Evolutionary conservation across 805 yeast genomes (phyloP), one percentile per base, ranked within the genome.

Genomic region (Jamesozyma jinghongensis): DNA sequence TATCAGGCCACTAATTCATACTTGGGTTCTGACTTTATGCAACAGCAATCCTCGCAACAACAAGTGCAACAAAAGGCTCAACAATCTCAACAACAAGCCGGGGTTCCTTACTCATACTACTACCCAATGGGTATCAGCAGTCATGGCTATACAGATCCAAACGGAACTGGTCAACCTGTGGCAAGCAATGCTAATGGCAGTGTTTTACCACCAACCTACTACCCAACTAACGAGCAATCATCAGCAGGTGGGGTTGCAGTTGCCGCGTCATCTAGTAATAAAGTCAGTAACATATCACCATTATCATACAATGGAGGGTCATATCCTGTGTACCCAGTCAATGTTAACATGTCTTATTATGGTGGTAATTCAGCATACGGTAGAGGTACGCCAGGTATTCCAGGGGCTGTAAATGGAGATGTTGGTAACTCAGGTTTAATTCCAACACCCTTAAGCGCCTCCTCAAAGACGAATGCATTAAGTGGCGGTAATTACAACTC

Each of bases 11-110:
- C 36, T 20, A 26, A 33, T 16, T 19, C 41, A 4, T 38, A 40
- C 34, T 16, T 32, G 22, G 40, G 39, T 26, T 30, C 38, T n/a
- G 43, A 40, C 34, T 41, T 19, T 19, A 12, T 27, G 14, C 45
- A 32, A 13, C 40, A 37, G 30, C 46, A 25, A 35, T 35, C 42
- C 29, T 28, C 17, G 17, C 39, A 37, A 38, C 41, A 33, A 36
- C 51, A 43, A 34, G 52, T 37, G n/a, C 47, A 38, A 33, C 54
- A 44, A 41, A 48, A 43, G 29, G 19, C 14, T 11, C 49, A 46
- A 13, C 53, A 47, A 20, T 53, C 46, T 34, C 44, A 39, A 26
- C 34, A 41, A 20, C 41, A 40, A n/a, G 31, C 29, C 18, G 37
- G 37, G 10, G n/a, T n/a, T 28, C 26, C 45, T 17, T 42, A 42